Base-by-base conservation (phyloP, 768 basidiomycete genomes). In the Auriscalpium orientale region DNA sequence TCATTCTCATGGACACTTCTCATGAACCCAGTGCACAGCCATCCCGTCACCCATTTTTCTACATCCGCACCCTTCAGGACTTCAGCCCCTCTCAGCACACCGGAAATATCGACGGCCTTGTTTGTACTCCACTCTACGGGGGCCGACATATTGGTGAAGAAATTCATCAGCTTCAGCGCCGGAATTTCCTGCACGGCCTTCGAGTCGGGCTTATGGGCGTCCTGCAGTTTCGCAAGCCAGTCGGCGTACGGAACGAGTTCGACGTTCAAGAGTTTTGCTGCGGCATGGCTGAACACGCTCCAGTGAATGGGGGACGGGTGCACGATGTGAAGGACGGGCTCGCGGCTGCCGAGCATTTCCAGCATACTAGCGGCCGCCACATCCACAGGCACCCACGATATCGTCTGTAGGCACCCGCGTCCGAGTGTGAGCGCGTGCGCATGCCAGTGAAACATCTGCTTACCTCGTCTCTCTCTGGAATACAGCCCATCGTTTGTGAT, bases 371-470 rank as follows among this genome's bases (percentile, higher is more conserved):
- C n/a, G 9, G 60, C 60, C 3, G 55, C 60, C 21, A 60, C 46
- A 40, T 62, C 58, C 10, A 51, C 38, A 9, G 55, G 49, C 20
- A 62, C 22, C 60, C 60, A 62, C 15, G 55, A 61, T 20, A 52
- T 20, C 33, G 33, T 58, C 40, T 58, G 9, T 34, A 9, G 2
- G n/a, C 8, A n/a, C 18, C 47, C 8, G 9, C 18, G 33, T 46
- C 40, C 21, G 51, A 15, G 18, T 15, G 16, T 21, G 10, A 34
- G 37, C 11, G 9, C 13, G 18, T 5, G n/a, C 28, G 13, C 7
- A n/a, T 43, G 6, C 3, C 43, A 10, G 21, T 6, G 33, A 45
- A 43, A 16, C 11, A 22, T 28, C 28, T 28, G 8, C 33, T 15
- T 7, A 48, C 45, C 53, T 48, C 46, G 10, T 20, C 33, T 35